Base-by-base conservation (phyloP, 768 basidiomycete species). In the Artomyces pyxidatus region DNA sequence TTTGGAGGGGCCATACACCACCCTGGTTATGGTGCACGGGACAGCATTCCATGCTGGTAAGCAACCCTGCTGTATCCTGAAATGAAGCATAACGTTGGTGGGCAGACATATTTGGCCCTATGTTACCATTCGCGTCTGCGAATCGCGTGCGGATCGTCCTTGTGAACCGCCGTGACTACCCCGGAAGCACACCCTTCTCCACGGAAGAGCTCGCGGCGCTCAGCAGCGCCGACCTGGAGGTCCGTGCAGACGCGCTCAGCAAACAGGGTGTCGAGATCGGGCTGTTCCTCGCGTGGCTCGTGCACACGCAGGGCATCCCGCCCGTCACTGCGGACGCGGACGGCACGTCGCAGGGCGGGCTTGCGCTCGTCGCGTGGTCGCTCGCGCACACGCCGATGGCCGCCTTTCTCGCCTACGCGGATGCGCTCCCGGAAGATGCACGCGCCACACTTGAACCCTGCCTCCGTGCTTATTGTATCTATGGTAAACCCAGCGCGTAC, bases 111-210 rank as follows among this genome's bases (percentile, higher is more conserved):
- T 64, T 61, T 45, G 27, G 39, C 10, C 55, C 47, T 3, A 29
- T 63, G 47, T 14, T 58, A 2, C 58, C 51, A 16, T 52, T 56
- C 30, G 56, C 58, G 3, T 42, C 54, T 1, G 35, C 45, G n/a
- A 45, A 56, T 41, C 37, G 50, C 23, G 25, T 57, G 1, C 62
- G 62, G 16, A 49, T 63, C 7, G 45, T 63, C 39, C 35, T 54
- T n/a, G 25, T 63, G 26, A 63, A 58, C 27, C 46, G 58, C 21
- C 52, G 62, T 12, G 62, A 61, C 27, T 63, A 61, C 28, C 54
- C 50, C 2, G 53, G 53, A 6, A 58, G 60, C 17, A 55, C 58
- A 12, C 58, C 55, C 4, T 54, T 54, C 28, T 51, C 52, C 3
- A 35, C 43, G 25, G 37, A 39, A 8, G 62, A 63, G 29, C 51